Evolutionary conservation across 495 filamentous ascomycete species (phyloP).

Genomic region (Platismatia glauca): DNA sequence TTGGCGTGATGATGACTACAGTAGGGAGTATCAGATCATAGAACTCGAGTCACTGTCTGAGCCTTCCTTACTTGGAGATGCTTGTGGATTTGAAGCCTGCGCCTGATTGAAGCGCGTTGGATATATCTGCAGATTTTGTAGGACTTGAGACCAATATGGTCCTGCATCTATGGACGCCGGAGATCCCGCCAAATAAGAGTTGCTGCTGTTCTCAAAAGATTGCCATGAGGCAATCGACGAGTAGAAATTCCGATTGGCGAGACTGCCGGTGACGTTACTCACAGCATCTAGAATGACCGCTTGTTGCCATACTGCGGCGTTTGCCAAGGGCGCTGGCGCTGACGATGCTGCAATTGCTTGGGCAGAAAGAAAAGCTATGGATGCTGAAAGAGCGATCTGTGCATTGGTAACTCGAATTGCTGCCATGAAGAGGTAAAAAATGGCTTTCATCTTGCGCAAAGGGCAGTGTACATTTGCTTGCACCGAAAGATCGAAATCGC

Average conservation of each 20-base stretch:
- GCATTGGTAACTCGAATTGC: background rate
- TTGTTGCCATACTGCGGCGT: constrained; percentile 3
- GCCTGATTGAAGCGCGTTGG: constrained; percentile 6
- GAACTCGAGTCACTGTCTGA: background rate
- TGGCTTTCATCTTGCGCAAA: background rate
- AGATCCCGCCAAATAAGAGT: background rate
- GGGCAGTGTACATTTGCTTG: no score
- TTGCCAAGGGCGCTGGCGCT: background rate
- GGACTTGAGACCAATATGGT: background rate
- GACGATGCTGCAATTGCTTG: background rate
- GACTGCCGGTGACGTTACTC: background rate
- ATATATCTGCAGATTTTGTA: constrained; percentile 1
- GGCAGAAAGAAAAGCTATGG: background rate
- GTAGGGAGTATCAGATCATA: background rate
- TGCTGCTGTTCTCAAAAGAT: constrained; percentile 2
- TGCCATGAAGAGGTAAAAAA: background rate
- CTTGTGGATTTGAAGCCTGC: constrained; percentile 4
- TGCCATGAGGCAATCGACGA: background rate
- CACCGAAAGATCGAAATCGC: background rate
- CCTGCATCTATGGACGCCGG: background rate
- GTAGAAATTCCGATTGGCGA: background rate
- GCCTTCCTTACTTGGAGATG: background rate
- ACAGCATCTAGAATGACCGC: background rate
- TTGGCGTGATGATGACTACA: constrained; percentile 1
- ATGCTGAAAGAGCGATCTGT: background rate